phyloP scores from a whole-genome alignment of 805 yeast species.

The Hanseniaspora guilliermondii region DNA sequence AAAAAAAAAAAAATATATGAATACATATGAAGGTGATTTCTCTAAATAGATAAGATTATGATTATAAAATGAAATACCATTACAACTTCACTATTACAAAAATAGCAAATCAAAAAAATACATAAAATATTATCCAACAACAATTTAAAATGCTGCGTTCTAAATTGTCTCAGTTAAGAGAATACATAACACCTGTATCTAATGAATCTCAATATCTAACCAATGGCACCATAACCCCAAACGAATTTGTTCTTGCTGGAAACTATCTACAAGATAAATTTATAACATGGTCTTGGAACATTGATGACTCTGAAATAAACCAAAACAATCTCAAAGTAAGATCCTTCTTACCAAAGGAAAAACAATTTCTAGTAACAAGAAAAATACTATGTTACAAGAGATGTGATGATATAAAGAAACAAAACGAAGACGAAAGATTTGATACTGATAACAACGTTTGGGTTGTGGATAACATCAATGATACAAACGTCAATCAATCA shows the following conservation, averaged over 20 bases:
- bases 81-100: background rate
- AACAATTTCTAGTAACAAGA: conserved; percentile 75
- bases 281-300: conserved; percentile 93
- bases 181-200: conserved; percentile 81
- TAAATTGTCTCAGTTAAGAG: conserved; percentile 71
- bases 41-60: too few species aligned
- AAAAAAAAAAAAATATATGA: too few species aligned
- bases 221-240: conserved; percentile 92
- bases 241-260: conserved; percentile 88
- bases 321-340: conserved; percentile 26
- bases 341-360: conserved; percentile 71
- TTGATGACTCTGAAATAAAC: conserved; percentile 40
- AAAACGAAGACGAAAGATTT: conserved; percentile 26
- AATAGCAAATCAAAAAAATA: background rate
- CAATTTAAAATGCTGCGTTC: conserved; percentile 44
- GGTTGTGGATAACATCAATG: background rate
- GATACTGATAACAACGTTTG: conserved; percentile 20
- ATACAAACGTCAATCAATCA: background rate
- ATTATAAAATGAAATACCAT: too few species aligned
- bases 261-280: conserved; percentile 82
- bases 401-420: conserved; percentile 23
- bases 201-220: conserved; percentile 72
- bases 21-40: too few species aligned
- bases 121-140: background rate
- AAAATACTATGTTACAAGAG: conserved; percentile 71